These are phyloP conservation scores for Suillus brevipes DNA, from an alignment of 768 basidiomycete species.

Conservation along the genomic window DNA sequence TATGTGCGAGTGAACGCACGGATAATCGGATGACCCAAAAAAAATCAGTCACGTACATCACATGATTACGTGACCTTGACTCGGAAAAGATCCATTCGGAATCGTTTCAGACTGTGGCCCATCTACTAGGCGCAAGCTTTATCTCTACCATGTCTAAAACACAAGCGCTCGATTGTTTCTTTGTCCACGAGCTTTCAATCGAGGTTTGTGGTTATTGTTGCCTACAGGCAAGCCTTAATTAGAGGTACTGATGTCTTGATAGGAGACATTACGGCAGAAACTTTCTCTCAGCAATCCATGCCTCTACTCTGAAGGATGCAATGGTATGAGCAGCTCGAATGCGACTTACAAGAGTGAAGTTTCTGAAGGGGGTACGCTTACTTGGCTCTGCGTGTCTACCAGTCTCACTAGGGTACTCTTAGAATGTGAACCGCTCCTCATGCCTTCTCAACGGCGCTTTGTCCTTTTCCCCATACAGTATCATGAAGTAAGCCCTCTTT, in stretches of 20 bases:
- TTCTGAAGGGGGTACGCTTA: neutral
- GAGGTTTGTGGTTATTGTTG: neutral
- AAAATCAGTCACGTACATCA: conserved; percentile 1
- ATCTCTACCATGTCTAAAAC: conserved; percentile 1
- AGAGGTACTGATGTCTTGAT: neutral
- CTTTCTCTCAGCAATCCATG: neutral
- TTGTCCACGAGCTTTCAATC: neutral
- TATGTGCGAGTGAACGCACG: neutral
- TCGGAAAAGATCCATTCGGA: neutral
- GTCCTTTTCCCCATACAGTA: conserved; percentile 92
- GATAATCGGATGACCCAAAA: neutral
- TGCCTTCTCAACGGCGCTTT: conserved; percentile 71
- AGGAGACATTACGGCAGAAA: neutral
- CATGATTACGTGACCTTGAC: neutral
- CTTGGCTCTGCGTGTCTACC: too few species aligned
- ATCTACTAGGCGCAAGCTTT: neutral
- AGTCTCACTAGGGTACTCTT: neutral
- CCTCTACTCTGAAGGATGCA: neutral
- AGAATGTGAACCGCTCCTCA: conserved; percentile 66
- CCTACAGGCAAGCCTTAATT: neutral
- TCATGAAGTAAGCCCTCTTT: conserved; percentile 77
- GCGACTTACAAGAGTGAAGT: neutral
- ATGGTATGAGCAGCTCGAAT: neutral
- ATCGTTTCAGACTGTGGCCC: neutral
- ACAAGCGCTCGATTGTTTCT: neutral